A percentile compares a stretch with the other conserved stretches of the same genome.
These are phyloP conservation scores for Chiua sp. DNA, from an alignment of 1,284 basidiomycete species.

Conservation along the genomic window DNA sequence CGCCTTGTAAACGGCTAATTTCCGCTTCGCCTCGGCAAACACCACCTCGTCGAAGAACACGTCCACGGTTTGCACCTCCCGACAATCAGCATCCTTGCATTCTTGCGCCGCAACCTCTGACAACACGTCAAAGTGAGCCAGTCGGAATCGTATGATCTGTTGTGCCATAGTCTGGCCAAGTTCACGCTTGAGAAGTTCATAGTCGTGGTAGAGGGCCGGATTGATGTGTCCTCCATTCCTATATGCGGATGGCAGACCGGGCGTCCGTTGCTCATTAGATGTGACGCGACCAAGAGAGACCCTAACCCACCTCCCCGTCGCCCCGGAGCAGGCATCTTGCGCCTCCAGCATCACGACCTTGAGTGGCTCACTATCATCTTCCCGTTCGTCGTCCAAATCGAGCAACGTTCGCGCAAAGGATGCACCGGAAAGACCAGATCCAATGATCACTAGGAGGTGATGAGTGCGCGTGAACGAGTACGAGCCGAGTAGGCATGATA, in stretches of 20 bases:
- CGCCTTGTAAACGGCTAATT: slow-evolving; percentile 44
- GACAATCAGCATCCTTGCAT: slow-evolving; percentile 48
- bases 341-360: slow-evolving; percentile 55
- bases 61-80: slow-evolving; percentile 55
- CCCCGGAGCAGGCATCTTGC: slow-evolving; percentile 54
- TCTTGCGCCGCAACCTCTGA: slow-evolving; percentile 52
- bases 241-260: neutral
- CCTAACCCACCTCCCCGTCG: slow-evolving; percentile 50
- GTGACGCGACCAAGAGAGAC: neutral
- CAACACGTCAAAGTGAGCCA: slow-evolving; percentile 60
- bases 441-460: slow-evolving; percentile 45
- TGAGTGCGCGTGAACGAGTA: neutral
- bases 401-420: slow-evolving; percentile 50
- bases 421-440: slow-evolving; percentile 55
- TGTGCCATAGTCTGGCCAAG: slow-evolving; percentile 55
- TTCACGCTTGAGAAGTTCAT: slow-evolving; percentile 51
- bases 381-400: slow-evolving; percentile 26
- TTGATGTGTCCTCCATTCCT: slow-evolving; percentile 79
- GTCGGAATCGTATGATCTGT: slow-evolving; percentile 63
- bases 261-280: neutral
- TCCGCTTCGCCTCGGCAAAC: slow-evolving; percentile 46
- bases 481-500: neutral
- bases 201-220: slow-evolving; percentile 66
- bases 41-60: slow-evolving; percentile 46
- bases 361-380: slow-evolving; percentile 24